Conservation (phyloP, 768 basidiomycete species). For the Termitomyces eurrhizus region DNA sequence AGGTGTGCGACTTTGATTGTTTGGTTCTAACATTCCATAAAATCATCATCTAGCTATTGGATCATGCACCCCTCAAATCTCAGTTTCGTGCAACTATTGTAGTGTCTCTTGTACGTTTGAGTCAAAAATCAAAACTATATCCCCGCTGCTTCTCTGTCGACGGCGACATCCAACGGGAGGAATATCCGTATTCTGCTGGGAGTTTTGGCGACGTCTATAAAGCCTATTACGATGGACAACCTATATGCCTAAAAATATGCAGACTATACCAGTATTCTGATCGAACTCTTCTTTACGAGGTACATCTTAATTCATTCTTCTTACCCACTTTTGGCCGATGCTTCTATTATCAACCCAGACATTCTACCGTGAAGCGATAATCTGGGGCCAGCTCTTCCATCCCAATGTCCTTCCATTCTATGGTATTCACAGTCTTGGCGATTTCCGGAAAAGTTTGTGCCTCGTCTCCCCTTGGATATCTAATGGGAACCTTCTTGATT, state of each 20-base stretch:
- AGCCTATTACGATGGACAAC: conserved; percentile 15
- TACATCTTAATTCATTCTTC: neutral
- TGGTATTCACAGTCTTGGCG: conserved; percentile 29
- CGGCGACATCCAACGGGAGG: conserved; percentile 2
- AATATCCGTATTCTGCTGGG: conserved; percentile 17
- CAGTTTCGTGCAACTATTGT: conserved; percentile 10
- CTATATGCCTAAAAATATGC: conserved; percentile 24
- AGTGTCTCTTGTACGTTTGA: conserved; percentile 19
- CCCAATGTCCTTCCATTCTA: conserved; percentile 30
- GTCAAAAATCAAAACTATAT: conserved; percentile 19
- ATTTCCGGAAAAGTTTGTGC: conserved; percentile 21
- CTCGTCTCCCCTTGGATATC: conserved; percentile 35
- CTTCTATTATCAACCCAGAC: neutral
- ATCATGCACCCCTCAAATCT: conserved; percentile 11
- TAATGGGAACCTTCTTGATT: conserved; percentile 28
- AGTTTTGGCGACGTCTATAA: conserved; percentile 26
- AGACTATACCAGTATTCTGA: conserved; percentile 20
- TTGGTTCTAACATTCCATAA: neutral
- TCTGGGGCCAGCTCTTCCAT: conserved; percentile 13
- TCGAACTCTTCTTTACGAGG: conserved; percentile 19
- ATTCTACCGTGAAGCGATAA: conserved; percentile 8
- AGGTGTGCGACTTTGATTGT: neutral
- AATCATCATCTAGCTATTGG: conserved; percentile 10
- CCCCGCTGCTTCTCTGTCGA: conserved; percentile 21
- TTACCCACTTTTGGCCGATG: neutral